Evolutionary conservation across 257 asterid species (phyloP).

Genomic region (Gentiana macrophylla): DNA sequence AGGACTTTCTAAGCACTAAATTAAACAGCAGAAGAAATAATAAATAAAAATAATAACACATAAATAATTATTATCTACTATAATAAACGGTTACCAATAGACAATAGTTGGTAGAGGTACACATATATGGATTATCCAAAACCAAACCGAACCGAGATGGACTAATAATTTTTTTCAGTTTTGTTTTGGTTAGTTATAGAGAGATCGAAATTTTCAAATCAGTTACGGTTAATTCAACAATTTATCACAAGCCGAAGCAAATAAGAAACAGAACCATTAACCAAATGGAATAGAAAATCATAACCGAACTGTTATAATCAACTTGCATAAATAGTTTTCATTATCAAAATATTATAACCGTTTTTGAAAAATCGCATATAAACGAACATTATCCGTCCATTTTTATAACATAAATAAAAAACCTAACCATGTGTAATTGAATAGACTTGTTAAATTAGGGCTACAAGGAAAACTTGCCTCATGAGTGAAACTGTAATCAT

Average conservation of each 20-base stretch:
- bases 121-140: not conserved
- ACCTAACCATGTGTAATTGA: not conserved
- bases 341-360: too few species aligned
- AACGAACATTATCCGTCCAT: not conserved
- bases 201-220: too few species aligned
- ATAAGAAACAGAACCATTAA: too few species aligned
- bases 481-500: conserved; percentile 5
- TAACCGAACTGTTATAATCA: too few species aligned
- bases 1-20: conserved; percentile 6
- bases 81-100: not conserved
- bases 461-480: conserved; percentile 3
- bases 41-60: not conserved
- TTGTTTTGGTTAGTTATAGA: too few species aligned
- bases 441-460: not conserved
- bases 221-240: too few species aligned
- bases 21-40: not conserved
- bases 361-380: too few species aligned
- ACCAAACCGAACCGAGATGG: not conserved
- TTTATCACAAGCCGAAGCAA: too few species aligned
- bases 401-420: not conserved
- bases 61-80: not conserved
- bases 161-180: too few species aligned
- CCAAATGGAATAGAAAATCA: not conserved
- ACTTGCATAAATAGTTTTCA: too few species aligned
- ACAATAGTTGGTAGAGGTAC: not conserved